Base-by-base conservation (phyloP, 2,329 filamentous ascomycete genomes). In the Fusarium beomiforme region DNA sequence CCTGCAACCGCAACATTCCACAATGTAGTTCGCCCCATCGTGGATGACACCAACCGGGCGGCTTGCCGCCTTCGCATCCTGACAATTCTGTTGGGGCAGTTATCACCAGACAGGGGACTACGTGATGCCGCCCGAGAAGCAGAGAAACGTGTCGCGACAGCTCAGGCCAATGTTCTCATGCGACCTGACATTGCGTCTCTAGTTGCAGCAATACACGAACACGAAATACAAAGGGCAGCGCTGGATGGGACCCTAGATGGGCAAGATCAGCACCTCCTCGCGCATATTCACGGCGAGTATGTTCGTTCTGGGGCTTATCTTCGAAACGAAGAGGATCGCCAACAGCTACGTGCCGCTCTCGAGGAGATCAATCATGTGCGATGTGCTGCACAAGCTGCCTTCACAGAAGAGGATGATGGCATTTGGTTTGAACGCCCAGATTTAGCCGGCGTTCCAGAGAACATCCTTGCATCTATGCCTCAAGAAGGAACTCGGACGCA, bases 401-500 rank as follows among this genome's bases (percentile, higher is more conserved):
- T 51, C 6, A 37, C 33, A 0, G 49, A 51, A 1, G 49, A 51
- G 0, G 2, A 16, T 3, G 33, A 7, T 16, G 33, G 49, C 14
- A 17, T 51, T 12, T 51, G 49, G 49, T 37, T 37, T 26, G 49
- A 51, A 17, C 23, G 23, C 19, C 13, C 12, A 16, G 49, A 51
- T 26, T 9, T 51, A 8, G 17, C 23, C 17, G 49, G 49, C 11
- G 33, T 51, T 5, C 33, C 23, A 5, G 49, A 51, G 7, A 16
- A 11, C 12, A 1, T n/a, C 0, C 33, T 51, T 16, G 49, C 0
- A 26, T n/a, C 49, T 0, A n/a, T 51, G 49, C 12, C 13, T 0
- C 33, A 26, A 2, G 2, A 51, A 1, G 33, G 23, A 26, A 26
- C 17, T 12, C 31, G 3, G 2, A 2, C n/a, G 7, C 49, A 51